Evolutionary conservation across 129 eudicot species (phyloP), one percentile per base, ranked within the genome.

Genomic region (Helichrysum umbraculigerum): DNA sequence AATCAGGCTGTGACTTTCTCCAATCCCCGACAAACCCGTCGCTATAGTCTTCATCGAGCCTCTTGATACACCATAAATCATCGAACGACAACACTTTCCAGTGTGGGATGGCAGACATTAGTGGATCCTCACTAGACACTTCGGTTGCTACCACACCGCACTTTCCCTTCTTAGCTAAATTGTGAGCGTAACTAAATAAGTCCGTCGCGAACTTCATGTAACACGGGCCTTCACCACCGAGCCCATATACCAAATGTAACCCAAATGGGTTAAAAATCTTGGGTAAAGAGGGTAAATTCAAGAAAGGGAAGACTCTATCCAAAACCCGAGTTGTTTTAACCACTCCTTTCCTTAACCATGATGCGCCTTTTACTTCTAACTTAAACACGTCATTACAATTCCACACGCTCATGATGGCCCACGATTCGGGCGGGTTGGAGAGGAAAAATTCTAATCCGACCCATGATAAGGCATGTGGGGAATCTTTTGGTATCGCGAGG

Each of bases 141-240:
- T 95, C 99, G 1, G 99, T 91, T 11, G 92, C 99, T 67, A 95
- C 96, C 79, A 95, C 97, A 0, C 95, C 86, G 21, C 99, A 95
- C 37, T 92, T 92, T 11, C 20, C 32, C 61, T 89, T 87, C 59
- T 83, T 82, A 2, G 96, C 99, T 73, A 95, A 37, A 51, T 95
- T 95, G 77, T 95, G 99, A 4, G 93, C 99, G 29, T 82, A 75
- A 39, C 85, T 79, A 65, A 93, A 95, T n/a, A 95, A 80, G 34
- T 88, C 96, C 71, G 72, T 84, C 0, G 76, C 79, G 5, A 83
- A n/a, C 33, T 87, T 84, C 11, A 80, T 72, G 1, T 88, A 82
- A 4, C 68, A 21, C 6, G 96, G 99, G 82, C 99, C 99, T 70
- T 86, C 88, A 28, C 99, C 99, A 0, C 97, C 96, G 9, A 95